Evolutionary conservation across 257 asterid genomes (phyloP), one percentile per base, ranked within the genome.

Genomic region (Przewalskia tangutica): DNA sequence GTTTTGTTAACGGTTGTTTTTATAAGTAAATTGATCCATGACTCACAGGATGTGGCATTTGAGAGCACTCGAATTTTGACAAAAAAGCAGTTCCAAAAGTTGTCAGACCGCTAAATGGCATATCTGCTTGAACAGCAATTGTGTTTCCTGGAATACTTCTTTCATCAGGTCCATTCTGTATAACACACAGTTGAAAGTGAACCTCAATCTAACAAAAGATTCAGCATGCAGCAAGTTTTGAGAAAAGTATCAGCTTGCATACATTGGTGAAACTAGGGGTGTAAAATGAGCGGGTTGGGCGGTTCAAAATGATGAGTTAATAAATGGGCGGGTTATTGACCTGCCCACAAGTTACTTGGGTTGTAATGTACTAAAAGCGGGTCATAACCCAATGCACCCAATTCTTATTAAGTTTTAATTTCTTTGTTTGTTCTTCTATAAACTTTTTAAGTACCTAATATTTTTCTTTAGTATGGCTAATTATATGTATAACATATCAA

Each of bases 121-220:
- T 95, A 84, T 95, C 96, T 6, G 99, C 98, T 87, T 95, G 98
- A 86, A 95, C 98, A 84, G 98, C 98, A 84, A 94, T 77, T 6
- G 99, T 95, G 83, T 95, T 95, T 64, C 98, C 99, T 1, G 99
- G 99, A 84, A 95, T 85, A 84, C 98, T 95, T 90, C 99, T 92
- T 79, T 94, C 98, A 83, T 94, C 98, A 62, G 97, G 91, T 55
- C 98, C 98, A 76, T 94, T 95, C 98, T 95, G 90, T 81, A 86
- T 8, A 66, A 71, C 67, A 55, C 76, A 85, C 32, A 58, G 42
- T 80, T 18, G n/a, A 82, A 71, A 50, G 62, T 50, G 80, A 75
- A 23, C 27, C 2, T 8, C 40, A 20, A 18, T 71, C 58, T 46
- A 71, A 71, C 78, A 46, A 46, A 46, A 1, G 58, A 46, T 71